phyloP scores from a whole-genome alignment of 1,284 basidiomycete genomes.

The Schizophyllum commune region DNA sequence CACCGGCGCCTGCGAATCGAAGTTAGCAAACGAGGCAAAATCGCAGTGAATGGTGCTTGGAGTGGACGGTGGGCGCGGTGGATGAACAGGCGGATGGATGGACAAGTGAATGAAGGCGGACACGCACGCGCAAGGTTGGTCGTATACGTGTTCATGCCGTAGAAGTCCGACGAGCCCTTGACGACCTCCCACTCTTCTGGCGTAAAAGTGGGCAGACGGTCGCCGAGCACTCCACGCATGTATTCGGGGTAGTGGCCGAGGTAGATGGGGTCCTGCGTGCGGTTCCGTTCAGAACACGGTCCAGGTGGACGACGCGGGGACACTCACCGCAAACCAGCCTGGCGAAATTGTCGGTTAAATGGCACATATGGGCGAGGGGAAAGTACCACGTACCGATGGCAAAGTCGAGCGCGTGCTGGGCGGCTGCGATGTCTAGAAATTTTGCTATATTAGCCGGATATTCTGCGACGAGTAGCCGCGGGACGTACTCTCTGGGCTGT shows the following conservation, averaged over 20 bases:
- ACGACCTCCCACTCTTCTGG: conserved; percentile 53
- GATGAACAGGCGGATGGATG: no score
- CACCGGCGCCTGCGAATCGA: conserved; percentile 41
- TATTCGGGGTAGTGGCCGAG: conserved; percentile 63
- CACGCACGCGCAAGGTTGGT: conserved; percentile 58
- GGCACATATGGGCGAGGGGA: conserved; percentile 8
- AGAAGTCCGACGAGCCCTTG: conserved; percentile 64
- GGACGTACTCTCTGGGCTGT: conserved; percentile 47
- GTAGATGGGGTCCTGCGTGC: conserved; percentile 59
- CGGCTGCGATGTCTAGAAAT: conserved; percentile 49
- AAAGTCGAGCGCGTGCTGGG: conserved; percentile 57
- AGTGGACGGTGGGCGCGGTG: no score
- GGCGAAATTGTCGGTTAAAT: conserved; percentile 19
- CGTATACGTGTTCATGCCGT: conserved; percentile 69
- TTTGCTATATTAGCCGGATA: neutral
- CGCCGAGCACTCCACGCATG: conserved; percentile 52
- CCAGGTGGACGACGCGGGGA: neutral
- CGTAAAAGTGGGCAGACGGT: conserved; percentile 61
- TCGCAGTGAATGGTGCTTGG: conserved; percentile 3
- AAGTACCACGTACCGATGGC: conserved; percentile 43
- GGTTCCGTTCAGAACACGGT: conserved; percentile 5
- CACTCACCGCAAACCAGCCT: conserved; percentile 58
- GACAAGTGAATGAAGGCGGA: conserved; percentile 8
- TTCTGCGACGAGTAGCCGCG: neutral
- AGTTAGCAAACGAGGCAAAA: conserved; percentile 1